Percentiles rank a stretch among this genome's conserved stretches.
phyloP scores from a whole-genome alignment of 306 rosid species.

The Ormosia semicastrata region DNA sequence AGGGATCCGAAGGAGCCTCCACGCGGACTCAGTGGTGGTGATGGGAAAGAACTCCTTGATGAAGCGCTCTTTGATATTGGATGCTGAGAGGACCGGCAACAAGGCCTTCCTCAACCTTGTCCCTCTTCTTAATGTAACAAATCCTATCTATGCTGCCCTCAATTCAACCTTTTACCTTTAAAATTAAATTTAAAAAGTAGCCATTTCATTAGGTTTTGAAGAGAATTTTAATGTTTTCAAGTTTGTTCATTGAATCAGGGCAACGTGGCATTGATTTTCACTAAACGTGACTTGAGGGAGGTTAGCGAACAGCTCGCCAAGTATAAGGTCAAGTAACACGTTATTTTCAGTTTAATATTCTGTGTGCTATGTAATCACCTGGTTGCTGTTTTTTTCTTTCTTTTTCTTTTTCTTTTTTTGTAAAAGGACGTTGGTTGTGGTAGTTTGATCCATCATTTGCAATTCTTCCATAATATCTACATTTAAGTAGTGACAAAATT shows the following conservation, averaged over 20 bases:
- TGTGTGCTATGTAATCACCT: background rate
- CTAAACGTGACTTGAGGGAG: constrained; percentile 51
- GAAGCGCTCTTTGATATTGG: constrained; percentile 48
- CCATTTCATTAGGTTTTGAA: background rate
- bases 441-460: background rate
- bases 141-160: background rate
- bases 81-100: constrained; percentile 64
- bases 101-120: constrained; percentile 56
- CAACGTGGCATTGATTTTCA: constrained; percentile 75
- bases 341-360: background rate
- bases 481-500: background rate
- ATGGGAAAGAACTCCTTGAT: constrained; percentile 76
- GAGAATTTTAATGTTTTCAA: background rate
- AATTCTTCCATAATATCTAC: background rate
- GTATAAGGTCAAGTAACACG: constrained; percentile 50
- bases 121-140: constrained; percentile 64
- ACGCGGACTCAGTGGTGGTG: constrained; percentile 64
- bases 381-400: background rate
- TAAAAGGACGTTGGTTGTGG: background rate
- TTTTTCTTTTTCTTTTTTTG: too few species aligned
- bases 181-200: too few species aligned
- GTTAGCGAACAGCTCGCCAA: constrained; percentile 70
- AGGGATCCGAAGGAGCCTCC: constrained; percentile 60
- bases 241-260: constrained; percentile 41
- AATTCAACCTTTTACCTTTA: background rate